Evolutionary conservation across 2,329 filamentous ascomycete species (phyloP).

Genomic region (Penicillium sp.): DNA sequence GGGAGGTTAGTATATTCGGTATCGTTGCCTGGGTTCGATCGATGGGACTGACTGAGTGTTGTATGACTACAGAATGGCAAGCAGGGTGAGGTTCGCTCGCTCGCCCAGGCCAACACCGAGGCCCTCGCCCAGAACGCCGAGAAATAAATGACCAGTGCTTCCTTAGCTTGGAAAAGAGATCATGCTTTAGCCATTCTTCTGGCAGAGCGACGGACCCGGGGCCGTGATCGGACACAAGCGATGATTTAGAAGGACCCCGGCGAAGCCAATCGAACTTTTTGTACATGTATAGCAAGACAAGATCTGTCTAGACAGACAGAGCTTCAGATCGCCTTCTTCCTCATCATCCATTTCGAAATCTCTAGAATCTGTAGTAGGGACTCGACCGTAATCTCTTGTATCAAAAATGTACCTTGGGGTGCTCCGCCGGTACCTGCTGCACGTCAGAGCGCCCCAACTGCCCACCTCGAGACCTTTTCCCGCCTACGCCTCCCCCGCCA

Average conservation of each 20-base stretch:
- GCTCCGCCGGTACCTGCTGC: constrained; percentile 16
- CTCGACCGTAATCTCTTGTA: neutral
- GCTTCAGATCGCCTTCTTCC: constrained; percentile 27
- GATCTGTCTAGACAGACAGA: constrained; percentile 33
- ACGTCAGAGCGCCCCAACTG: constrained; percentile 22
- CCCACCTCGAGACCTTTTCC: constrained; percentile 26
- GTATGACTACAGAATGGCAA: constrained; percentile 83
- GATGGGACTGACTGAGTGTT: constrained; percentile 35
- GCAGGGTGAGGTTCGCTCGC: constrained; percentile 79
- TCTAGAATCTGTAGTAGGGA: neutral
- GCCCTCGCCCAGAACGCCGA: constrained; percentile 48
- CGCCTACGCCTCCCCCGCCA: constrained; percentile 15
- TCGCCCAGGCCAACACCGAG: constrained; percentile 60
- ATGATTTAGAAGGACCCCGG: constrained; percentile 19
- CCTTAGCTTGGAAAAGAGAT: neutral
- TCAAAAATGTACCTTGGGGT: constrained; percentile 2
- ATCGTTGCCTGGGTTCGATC: neutral
- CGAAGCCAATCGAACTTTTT: constrained; percentile 29
- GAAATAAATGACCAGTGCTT: constrained; percentile 39
- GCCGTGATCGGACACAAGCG: constrained; percentile 18
- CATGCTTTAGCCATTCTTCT: constrained; percentile 18
- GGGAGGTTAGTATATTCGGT: constrained; percentile 67
- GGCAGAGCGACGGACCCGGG: constrained; percentile 25
- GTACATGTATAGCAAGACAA: constrained; percentile 44
- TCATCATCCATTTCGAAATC: constrained; percentile 6